Base-by-base conservation (phyloP, 2,329 filamentous ascomycete genomes). In the Pseudocercospora eumusae region DNA sequence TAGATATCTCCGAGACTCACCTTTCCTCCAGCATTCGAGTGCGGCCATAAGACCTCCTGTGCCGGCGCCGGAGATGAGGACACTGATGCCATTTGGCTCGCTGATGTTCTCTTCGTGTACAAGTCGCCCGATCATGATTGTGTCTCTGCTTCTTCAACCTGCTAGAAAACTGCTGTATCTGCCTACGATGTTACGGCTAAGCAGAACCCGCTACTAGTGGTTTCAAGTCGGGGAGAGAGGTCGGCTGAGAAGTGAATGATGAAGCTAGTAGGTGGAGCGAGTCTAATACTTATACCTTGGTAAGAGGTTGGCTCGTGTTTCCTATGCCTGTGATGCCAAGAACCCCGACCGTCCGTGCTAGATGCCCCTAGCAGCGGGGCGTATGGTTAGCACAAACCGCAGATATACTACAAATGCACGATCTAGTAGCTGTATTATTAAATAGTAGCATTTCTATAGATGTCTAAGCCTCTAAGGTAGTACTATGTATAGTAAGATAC, bases 21-120 rank as follows among this genome's bases (percentile, higher is more conserved):
- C 66, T 60, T 62, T 59, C n/a, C 66, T 61, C 55, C 59, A 61
- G 45, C 61, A 66, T 58, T 69, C 66, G 5, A 68, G 49, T 8
- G 66, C 64, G 18, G 65, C 53, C 36, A 63, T 61, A 7, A 68
- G 57, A 18, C 66, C 66, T 54, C 57, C 66, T 21, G 64, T 40
- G 18, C 66, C 66, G 4, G 66, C 60, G 15, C 66, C 66, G 21
- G 55, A 36, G n/a, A 68, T 60, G 9, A 67, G 47, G 21, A 60
- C 57, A 10, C 28, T 40, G 15, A 59, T 53, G 10, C 45, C 57
- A 49, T 49, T 49, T 23, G 18, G 45, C 11, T 18, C 18, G 45
- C 21, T 49, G 18, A 49, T 27, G 45, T 18, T 18, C 45, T 49
- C 18, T 13, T 49, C 45, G 45, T 49, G 45, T 49, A 23, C 21